These are phyloP conservation scores for Aspergillus affinis DNA, from an alignment of 495 filamentous ascomycete species.

Conservation along the genomic window DNA sequence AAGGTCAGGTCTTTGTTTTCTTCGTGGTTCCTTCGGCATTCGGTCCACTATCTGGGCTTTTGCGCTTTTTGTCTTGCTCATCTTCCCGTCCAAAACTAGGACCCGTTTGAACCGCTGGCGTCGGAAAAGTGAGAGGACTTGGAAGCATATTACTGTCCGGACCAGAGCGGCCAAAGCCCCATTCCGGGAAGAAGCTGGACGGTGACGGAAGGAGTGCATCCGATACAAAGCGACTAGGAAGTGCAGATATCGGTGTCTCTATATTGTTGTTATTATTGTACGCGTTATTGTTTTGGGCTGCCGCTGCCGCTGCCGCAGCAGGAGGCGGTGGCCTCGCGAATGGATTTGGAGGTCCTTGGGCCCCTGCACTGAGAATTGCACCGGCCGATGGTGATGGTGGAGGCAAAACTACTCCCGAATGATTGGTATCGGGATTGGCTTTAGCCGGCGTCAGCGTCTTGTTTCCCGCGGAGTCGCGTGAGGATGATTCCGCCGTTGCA, in stretches of 20 bases:
- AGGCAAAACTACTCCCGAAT: constrained; percentile 75
- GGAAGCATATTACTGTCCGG: constrained; percentile 79
- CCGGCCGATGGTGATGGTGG: constrained; percentile 90
- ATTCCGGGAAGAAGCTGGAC: constrained; percentile 88
- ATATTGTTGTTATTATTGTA: constrained; percentile 71
- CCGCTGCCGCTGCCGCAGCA: constrained; percentile 28
- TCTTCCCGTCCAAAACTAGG: constrained; percentile 66
- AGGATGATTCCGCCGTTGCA: constrained; percentile 71
- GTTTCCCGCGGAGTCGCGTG: constrained; percentile 65
- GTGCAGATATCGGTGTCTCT: constrained; percentile 95
- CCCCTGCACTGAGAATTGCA: constrained; percentile 84
- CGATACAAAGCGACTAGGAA: constrained; percentile 86
- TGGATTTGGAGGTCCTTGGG: constrained; percentile 89
- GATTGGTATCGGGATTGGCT: constrained; percentile 55
- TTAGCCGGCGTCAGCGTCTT: constrained; percentile 52
- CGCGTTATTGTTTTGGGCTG: constrained; percentile 42
- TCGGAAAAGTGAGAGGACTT: constrained; percentile 88
- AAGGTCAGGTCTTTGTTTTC: constrained; percentile 47
- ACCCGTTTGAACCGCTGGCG: constrained; percentile 72
- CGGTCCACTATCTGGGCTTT: constrained; percentile 49
- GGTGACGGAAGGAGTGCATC: constrained; percentile 84
- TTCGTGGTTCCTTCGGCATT: constrained; percentile 41
- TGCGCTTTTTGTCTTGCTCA: constrained; percentile 54
- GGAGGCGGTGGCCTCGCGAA: constrained; percentile 83
- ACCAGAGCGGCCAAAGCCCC: constrained; percentile 67